Evolutionary conservation across 495 filamentous ascomycete species (phyloP).

Genomic region (Aspergillus olivimuriae): DNA sequence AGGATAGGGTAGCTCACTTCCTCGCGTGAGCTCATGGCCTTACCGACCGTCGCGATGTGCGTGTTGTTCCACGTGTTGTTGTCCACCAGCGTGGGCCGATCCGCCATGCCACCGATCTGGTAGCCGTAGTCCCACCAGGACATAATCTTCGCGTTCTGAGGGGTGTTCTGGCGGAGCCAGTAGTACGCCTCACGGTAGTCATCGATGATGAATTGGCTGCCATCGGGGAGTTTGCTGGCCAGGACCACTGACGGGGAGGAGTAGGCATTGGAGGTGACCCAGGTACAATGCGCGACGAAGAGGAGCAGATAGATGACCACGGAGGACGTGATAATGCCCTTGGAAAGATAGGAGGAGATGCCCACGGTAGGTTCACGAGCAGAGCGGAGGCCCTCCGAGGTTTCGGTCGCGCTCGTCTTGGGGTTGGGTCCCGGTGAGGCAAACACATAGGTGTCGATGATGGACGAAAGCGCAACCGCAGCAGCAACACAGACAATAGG

Average conservation of each 20-base stretch:
- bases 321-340: slow-evolving; percentile 61
- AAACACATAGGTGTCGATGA: slow-evolving; percentile 80
- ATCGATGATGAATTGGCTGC: slow-evolving; percentile 96
- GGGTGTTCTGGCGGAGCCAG: slow-evolving; percentile 97
- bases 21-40: slow-evolving; percentile 96
- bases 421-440: slow-evolving; percentile 42
- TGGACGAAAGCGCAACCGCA: slow-evolving; percentile 79
- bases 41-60: slow-evolving; percentile 98
- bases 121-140: slow-evolving; percentile 99
- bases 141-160: slow-evolving; percentile 95
- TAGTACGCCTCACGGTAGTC: slow-evolving; percentile 99
- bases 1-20: slow-evolving; percentile 99
- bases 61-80: slow-evolving; percentile 99
- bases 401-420: slow-evolving; percentile 40
- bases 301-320: slow-evolving; percentile 77
- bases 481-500: slow-evolving; percentile 95
- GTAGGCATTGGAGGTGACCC: slow-evolving; percentile 99
- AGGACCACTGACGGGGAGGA: slow-evolving; percentile 96
- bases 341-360: slow-evolving; percentile 76
- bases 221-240: slow-evolving; percentile 86
- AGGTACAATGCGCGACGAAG: slow-evolving; percentile 97
- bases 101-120: slow-evolving; percentile 99
- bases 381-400: slow-evolving; percentile 57
- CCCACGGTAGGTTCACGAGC: slow-evolving; percentile 70
- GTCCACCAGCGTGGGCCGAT: slow-evolving; percentile 94